Evolutionary conservation across 2,329 filamentous ascomycete genomes (phyloP).

Genomic region (Botrytis galanthina): DNA sequence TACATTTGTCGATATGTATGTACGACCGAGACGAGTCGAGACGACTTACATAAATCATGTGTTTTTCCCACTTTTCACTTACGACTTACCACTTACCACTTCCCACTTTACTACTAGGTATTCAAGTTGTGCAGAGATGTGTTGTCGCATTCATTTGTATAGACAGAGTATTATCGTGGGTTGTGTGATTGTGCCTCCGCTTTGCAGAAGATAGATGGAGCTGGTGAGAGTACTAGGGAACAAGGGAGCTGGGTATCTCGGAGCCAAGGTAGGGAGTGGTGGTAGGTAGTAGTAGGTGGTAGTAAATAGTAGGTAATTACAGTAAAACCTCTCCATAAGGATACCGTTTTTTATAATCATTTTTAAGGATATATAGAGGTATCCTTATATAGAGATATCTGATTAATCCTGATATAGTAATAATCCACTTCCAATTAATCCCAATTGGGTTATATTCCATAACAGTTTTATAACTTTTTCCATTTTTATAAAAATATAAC

Average conservation of each 20-base stretch:
- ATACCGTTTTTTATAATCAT: no score
- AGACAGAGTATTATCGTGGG: neutral
- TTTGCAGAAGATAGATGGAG: neutral
- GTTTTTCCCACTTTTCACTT: neutral
- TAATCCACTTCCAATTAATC: no score
- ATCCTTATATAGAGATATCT: no score
- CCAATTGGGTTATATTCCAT: no score
- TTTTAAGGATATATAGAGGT: no score
- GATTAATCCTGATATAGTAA: no score
- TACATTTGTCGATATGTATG: neutral
- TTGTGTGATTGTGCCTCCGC: neutral
- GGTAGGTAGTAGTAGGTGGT: neutral
- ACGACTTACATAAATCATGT: neutral
- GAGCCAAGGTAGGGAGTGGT: neutral
- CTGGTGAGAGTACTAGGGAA: neutral
- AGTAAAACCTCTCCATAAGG: no score
- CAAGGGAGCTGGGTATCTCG: neutral
- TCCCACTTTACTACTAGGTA: constrained; percentile 4
- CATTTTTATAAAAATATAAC: no score
- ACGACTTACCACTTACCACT: neutral
- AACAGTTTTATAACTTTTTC: no score
- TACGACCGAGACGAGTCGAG: neutral
- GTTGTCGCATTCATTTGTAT: neutral
- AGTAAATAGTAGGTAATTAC: neutral
- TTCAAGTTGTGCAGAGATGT: neutral